Conservation (phyloP, 768 basidiomycete genomes). For the Cubamyces lactineus region DNA sequence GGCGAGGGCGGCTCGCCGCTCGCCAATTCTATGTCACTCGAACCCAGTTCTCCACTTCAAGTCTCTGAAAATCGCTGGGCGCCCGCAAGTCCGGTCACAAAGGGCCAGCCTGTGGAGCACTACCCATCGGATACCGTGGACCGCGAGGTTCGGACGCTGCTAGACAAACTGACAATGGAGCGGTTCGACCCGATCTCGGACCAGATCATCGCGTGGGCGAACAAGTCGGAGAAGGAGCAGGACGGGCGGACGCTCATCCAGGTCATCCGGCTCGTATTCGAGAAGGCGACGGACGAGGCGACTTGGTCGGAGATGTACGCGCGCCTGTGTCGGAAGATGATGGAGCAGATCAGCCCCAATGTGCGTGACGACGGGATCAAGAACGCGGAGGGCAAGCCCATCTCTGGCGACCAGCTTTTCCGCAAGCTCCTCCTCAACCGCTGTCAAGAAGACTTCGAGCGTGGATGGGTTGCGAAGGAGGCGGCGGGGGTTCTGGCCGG, state of each 20-base stretch:
- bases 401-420: conserved; percentile 93
- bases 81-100: conserved; percentile 44
- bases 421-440: conserved; percentile 95
- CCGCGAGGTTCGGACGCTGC: conserved; percentile 86
- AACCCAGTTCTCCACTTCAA: no score
- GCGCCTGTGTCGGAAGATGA: conserved; percentile 91
- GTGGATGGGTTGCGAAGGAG: conserved; percentile 91
- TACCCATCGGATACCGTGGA: conserved; percentile 88
- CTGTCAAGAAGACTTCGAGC: conserved; percentile 98
- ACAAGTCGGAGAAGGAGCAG: conserved; percentile 89
- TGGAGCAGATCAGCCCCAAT: conserved; percentile 87
- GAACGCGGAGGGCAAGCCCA: conserved; percentile 82
- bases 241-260: conserved; percentile 94
- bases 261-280: conserved; percentile 95
- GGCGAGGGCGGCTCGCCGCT: no score
- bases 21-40: no score
- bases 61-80: conserved; percentile 86
- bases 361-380: conserved; percentile 89
- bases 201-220: conserved; percentile 95
- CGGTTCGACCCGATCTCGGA: conserved; percentile 94
- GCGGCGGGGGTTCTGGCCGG: conserved; percentile 81
- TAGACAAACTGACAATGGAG: conserved; percentile 97
- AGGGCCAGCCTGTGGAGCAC: conserved; percentile 42
- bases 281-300: conserved; percentile 96
- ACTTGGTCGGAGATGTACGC: conserved; percentile 99